Conservation (phyloP, 1,284 basidiomycete species). For the Cryptococcus floricola region DNA sequence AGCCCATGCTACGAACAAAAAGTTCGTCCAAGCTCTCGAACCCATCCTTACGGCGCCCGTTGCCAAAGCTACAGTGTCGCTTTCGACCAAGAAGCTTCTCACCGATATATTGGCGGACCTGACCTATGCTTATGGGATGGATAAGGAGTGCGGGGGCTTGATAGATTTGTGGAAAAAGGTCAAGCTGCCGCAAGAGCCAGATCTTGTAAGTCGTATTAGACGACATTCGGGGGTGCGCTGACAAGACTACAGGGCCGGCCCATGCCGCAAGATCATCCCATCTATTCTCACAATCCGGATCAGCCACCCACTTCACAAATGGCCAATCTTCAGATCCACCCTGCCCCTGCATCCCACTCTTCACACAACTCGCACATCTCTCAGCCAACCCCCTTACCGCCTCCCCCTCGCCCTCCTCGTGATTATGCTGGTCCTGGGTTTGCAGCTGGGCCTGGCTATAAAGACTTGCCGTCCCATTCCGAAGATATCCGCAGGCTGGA, state of each 20-base stretch:
- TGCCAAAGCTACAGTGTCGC: constrained; percentile 25
- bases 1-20: constrained; percentile 42
- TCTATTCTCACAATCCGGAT: constrained; percentile 22
- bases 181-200: constrained; percentile 42
- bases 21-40: constrained; percentile 38
- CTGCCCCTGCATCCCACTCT: constrained; percentile 7
- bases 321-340: constrained; percentile 11
- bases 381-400: constrained; percentile 6
- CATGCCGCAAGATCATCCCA: constrained; percentile 36
- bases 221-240: not conserved
- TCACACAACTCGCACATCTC: constrained; percentile 9
- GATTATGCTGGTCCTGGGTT: constrained; percentile 5
- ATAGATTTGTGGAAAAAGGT: constrained; percentile 44
- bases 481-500: constrained; percentile 39
- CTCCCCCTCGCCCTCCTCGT: not conserved
- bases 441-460: constrained; percentile 24
- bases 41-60: constrained; percentile 27
- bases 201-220: constrained; percentile 28
- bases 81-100: constrained; percentile 22
- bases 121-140: constrained; percentile 35
- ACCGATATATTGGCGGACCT: constrained; percentile 39
- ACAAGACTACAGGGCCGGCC: constrained; percentile 29
- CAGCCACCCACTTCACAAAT: constrained; percentile 2
- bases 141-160: constrained; percentile 42
- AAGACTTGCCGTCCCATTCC: constrained; percentile 32